A percentile compares a stretch with the other conserved stretches of the same genome.
phyloP scores from a whole-genome alignment of 2,329 filamentous ascomycete species.

The Ambrosiella xylebori region DNA sequence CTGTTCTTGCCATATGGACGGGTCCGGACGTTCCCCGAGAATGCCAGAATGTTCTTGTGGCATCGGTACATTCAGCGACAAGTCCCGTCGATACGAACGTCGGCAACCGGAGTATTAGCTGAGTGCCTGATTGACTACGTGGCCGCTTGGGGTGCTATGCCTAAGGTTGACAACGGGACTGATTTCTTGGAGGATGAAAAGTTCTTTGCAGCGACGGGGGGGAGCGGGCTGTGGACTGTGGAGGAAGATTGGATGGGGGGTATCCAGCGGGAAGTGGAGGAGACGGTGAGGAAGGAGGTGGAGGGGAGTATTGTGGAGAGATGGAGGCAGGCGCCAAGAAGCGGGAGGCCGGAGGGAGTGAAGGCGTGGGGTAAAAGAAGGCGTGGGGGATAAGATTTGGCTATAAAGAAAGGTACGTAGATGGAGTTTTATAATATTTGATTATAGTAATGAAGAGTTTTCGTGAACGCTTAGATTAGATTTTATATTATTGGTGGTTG shows the following conservation, averaged over 20 bases:
- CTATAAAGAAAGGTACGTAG: neutral
- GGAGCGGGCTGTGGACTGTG: constrained; percentile 5
- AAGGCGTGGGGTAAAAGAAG: neutral
- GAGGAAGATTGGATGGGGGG: constrained; percentile 6
- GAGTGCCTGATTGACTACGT: constrained; percentile 10
- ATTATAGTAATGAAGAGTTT: no score
- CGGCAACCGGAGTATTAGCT: neutral
- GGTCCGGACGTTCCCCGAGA: constrained; percentile 3
- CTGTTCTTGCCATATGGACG: constrained; percentile 1
- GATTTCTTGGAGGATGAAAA: constrained; percentile 5
- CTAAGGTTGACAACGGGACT: constrained; percentile 4
- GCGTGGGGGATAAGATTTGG: neutral
- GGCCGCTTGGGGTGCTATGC: constrained; percentile 6
- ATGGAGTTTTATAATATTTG: no score
- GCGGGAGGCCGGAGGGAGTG: neutral
- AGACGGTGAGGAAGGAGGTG: neutral
- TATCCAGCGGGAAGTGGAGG: neutral
- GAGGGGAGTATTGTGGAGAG: constrained; percentile 13
- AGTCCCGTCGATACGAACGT: constrained; percentile 1
- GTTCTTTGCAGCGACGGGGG: constrained; percentile 8
- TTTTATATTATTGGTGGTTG: neutral
- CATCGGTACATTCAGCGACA: constrained; percentile 6
- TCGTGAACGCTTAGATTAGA: no score
- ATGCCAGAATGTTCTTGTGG: constrained; percentile 9
- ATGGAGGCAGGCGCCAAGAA: neutral